Conservation (phyloP, 208 protist species). For the Lotmaria passim region DNA sequence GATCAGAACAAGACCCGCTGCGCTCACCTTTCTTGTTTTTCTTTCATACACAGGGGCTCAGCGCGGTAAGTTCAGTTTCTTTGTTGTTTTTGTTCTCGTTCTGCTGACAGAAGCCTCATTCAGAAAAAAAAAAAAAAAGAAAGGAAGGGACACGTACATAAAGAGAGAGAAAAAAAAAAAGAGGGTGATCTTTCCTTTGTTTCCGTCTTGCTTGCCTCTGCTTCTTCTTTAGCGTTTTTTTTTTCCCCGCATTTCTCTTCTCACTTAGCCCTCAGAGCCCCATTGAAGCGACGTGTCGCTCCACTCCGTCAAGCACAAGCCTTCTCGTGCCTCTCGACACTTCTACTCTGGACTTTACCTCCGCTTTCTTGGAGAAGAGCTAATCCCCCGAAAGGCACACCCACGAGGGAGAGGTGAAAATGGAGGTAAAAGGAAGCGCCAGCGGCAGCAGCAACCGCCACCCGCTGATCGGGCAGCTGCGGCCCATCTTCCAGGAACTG, state of each 20-base stretch:
- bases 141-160: too few species aligned
- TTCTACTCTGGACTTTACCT: not conserved
- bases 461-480: conserved; percentile 85
- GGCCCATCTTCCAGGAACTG: conserved; percentile 84
- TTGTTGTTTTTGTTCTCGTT: too few species aligned
- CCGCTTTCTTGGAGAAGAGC: not conserved
- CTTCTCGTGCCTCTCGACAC: not conserved
- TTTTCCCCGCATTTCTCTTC: too few species aligned
- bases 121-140: too few species aligned
- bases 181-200: too few species aligned
- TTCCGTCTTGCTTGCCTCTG: too few species aligned
- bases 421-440: conserved; percentile 26
- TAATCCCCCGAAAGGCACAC: not conserved
- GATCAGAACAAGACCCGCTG: not conserved
- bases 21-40: not conserved
- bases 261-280: too few species aligned
- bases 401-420: conserved; percentile 5
- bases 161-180: too few species aligned
- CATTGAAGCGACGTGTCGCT: not conserved
- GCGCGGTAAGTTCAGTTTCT: too few species aligned
- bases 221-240: too few species aligned
- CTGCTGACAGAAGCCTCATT: too few species aligned
- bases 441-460: conserved; percentile 41
- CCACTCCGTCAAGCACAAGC: not conserved
- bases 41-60: too few species aligned